Base-by-base conservation (phyloP, 2,329 filamentous ascomycete species). In the Ascochyta fabae region DNA sequence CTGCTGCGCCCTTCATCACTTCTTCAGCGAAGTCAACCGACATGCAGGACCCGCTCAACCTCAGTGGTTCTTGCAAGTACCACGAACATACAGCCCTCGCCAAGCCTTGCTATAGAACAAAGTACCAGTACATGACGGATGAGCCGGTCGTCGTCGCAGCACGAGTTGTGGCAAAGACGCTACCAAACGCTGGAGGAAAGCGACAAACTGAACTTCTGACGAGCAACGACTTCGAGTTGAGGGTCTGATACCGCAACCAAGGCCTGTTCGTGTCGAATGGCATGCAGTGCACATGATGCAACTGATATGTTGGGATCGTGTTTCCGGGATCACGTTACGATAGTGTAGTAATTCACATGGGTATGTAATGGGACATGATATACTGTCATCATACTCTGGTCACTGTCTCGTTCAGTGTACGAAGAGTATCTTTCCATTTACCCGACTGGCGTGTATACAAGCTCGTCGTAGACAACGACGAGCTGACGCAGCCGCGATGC, bases 1-100 rank as follows among this genome's bases (percentile, higher is more conserved):
- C 50, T 29, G 50, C 50, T 36, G 50, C 33, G 9, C 51, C 51
- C 9, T 54, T 39, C n/a, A 48, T 54, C 39, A 54, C 44, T 8
- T 48, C 44, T 10, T 48, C 38, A 12, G 40, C 44, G 12, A 54
- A 27, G 10, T 43, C 44, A 5, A 34, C 33, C 7, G 51, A 43
- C 26, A 54, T 48, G 51, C 38, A 29, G 7, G 44, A 54, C 22
- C 51, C 51, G 15, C 39, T 54, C 4, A 34, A 48, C 22, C 38
- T 48, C 19, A 27, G n/a, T 12, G 44, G 41, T 3, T 44, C 44
- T 8, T 48, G 44, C 33, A 48, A 16, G 3, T 54, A 54, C 31
- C 51, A 54, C 22, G 39, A 48, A 34, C 51, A 54, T 22, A 34
- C 45, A 6, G 22, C 12, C 10, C 15, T 26, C 33, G 26, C 31